Evolutionary conservation across 2,329 filamentous ascomycete genomes (phyloP), one percentile per base, ranked within the genome.

Genomic region (Microascus cirrosus): DNA sequence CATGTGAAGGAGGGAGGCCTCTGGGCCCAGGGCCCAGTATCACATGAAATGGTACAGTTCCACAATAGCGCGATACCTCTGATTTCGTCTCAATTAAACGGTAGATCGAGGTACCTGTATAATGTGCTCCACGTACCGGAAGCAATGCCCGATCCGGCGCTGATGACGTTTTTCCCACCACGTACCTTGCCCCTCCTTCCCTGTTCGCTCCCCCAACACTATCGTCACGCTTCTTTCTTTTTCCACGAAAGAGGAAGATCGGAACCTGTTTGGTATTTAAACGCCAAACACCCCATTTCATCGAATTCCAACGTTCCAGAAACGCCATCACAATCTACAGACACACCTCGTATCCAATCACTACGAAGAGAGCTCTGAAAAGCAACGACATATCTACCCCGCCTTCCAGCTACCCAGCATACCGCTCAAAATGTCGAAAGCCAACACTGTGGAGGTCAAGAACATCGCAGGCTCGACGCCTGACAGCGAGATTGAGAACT

Each of bases 401-500:
- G 15, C 55, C 25, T 20, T 25, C 28, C 28, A 32, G 28, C 4
- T 25, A 39, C 58, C 53, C 34, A 60, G 56, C 56, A 57, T 48
- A 54, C 55, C 28, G 28, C 59, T 59, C 52, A 39, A 42, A 48
- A 58, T 51, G 51, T 34, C 54, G 55, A 59, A 70, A 81, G 75
- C 81, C 66, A 70, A 74, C 66, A 93, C 88, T 55, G 90, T 96
- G 63, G 77, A 92, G 76, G 92, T 97, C 67, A 88, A 89, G 76
- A 92, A 94, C 77, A 96, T 99, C 75, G 85, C 89, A 65, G 71
- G 78, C 62, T 75, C 86, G 70, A 96, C 93, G 59, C 84, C 82
- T 64, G 91, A 99, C 74, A 87, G 92, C 75, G 91, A 97, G 74
- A 85, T 99, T 66, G 85, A 84, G 69, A 92, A 96, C 70, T 99